Evolutionary conservation across 208 protist genomes (phyloP), one percentile per base, ranked within the genome.

Genomic region (Leishmania arabica): DNA sequence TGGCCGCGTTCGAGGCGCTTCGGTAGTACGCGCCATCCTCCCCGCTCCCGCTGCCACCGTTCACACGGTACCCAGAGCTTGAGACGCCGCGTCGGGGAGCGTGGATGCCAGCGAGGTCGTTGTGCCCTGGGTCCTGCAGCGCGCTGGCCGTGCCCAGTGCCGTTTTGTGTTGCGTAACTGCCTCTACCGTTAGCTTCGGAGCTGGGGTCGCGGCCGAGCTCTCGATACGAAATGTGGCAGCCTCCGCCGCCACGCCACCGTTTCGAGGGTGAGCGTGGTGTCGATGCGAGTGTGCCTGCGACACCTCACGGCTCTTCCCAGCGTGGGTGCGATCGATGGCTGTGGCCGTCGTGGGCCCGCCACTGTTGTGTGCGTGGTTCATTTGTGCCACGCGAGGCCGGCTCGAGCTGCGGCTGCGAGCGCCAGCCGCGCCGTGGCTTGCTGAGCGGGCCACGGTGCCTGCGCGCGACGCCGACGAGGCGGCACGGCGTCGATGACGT

Each of bases 1-100:
- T 88, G 24, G 84, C 84, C 24, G 79, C 84, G 19, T 84, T 88
- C 3, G 84, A 88, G 19, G 77, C 80, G 53, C 71, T 82, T 40
- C 84, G 62, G 47, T 82, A 75, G 27, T 81, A 79, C 45, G 8
- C 47, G n/a, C 49, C 70, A 6, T 80, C 80, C 7, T 84, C 72
- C 15, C 45, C 66, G 17, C 13, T 62, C 58, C 75, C 34, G 11
- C 73, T 78, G 51, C 74, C 73, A 5, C 70, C 66, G 37, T 42
- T 37, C 6, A 27, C 37, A 17, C 49, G 56, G 19, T 64, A 65
- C n/a, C 73, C 72, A 62, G 69, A 60, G 51, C 72, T 76, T 56
- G 78, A 60, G 1, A 74, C 65, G 62, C 45, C 68, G 54, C 80
- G 65, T 5, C 76, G 74, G 34, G 65, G 37, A 64, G 66, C 51